These are phyloP conservation scores for Hymenotorrendiella dingleyae DNA, from an alignment of 2,329 filamentous ascomycete genomes.

Conservation along the genomic window DNA sequence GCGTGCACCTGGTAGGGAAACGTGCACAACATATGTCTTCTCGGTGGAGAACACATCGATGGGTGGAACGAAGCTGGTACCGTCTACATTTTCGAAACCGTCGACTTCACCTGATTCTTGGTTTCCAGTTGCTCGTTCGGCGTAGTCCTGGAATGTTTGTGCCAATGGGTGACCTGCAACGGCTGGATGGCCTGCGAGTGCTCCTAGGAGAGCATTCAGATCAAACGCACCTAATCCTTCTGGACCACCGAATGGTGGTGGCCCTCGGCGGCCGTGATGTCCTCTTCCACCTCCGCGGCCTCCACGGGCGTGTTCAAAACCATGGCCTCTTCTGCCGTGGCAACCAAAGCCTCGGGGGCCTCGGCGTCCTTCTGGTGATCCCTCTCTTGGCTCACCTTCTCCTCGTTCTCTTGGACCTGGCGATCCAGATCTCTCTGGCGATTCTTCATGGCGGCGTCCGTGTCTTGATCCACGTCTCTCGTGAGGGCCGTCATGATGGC, in stretches of 20 bases:
- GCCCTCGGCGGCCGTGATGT: slow-evolving; percentile 12
- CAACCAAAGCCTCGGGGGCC: slow-evolving; percentile 9
- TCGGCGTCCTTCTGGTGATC: slow-evolving; percentile 3
- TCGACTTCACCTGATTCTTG: slow-evolving; percentile 21
- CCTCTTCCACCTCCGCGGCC: slow-evolving; percentile 11
- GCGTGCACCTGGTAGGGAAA: slow-evolving; percentile 69
- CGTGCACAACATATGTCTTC: slow-evolving; percentile 60
- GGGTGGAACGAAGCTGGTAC: slow-evolving; percentile 53
- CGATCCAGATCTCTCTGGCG: slow-evolving; percentile 7
- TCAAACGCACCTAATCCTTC: slow-evolving; percentile 24
- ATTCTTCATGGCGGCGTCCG: slow-evolving; percentile 1
- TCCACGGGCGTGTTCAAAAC: slow-evolving; percentile 9
- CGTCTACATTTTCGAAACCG: slow-evolving; percentile 23
- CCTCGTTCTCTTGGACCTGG: slow-evolving; percentile 6
- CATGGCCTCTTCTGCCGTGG: slow-evolving; percentile 14
- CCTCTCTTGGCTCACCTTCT: slow-evolving; percentile 10
- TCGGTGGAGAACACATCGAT: slow-evolving; percentile 70
- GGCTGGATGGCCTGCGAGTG: slow-evolving; percentile 20
- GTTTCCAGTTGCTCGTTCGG: slow-evolving; percentile 19
- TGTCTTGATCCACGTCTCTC: slow-evolving; percentile 7
- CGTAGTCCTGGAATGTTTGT: slow-evolving; percentile 24
- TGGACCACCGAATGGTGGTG: slow-evolving; percentile 17
- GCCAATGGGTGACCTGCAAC: slow-evolving; percentile 26
- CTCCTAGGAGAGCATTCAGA: slow-evolving; percentile 22
- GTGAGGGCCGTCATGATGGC: slow-evolving; percentile 6